Evolutionary conservation across 306 rosid genomes (phyloP).

Genomic region (Dicorynia guianensis): DNA sequence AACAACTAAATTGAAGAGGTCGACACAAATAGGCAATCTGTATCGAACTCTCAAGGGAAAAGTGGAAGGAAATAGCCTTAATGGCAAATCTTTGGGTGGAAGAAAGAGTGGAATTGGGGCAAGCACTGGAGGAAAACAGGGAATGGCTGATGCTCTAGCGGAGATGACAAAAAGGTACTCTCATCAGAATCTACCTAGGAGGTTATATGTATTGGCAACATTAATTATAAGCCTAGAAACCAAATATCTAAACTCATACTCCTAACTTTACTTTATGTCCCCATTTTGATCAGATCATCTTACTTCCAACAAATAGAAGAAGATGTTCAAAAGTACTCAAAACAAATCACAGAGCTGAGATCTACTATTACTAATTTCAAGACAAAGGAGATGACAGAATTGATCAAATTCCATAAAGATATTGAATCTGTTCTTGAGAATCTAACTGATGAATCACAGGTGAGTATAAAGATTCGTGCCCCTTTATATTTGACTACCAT

Average conservation of each 20-base stretch:
- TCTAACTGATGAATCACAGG: slow-evolving; percentile 81
- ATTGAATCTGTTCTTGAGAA: slow-evolving; percentile 68
- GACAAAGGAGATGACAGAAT: slow-evolving; percentile 62
- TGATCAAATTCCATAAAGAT: slow-evolving; percentile 59
- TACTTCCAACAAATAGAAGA: slow-evolving; percentile 85
- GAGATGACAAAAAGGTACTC: slow-evolving; percentile 77
- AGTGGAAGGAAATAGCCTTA: slow-evolving; percentile 60
- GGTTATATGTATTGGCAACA: not conserved
- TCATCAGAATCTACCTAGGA: not conserved
- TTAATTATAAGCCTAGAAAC: not conserved
- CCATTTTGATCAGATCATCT: slow-evolving; percentile 60
- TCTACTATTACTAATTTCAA: slow-evolving; percentile 53
- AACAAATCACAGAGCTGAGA: slow-evolving; percentile 53
- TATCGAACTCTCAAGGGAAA: slow-evolving; percentile 71
- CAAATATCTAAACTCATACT: slow-evolving; percentile 1
- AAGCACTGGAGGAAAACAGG: slow-evolving; percentile 63
- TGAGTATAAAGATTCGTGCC: slow-evolving; percentile 27
- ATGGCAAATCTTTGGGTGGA: slow-evolving; percentile 47
- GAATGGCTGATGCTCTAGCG: slow-evolving; percentile 87
- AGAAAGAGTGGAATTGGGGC: slow-evolving; percentile 41
- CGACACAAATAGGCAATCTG: slow-evolving; percentile 63
- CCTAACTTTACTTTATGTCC: not conserved
- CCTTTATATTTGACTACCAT: not conserved
- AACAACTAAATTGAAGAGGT: slow-evolving; percentile 69
- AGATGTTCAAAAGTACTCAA: slow-evolving; percentile 64